phyloP scores from a whole-genome alignment of 768 basidiomycete genomes.

The Boletus reticuloceps region DNA sequence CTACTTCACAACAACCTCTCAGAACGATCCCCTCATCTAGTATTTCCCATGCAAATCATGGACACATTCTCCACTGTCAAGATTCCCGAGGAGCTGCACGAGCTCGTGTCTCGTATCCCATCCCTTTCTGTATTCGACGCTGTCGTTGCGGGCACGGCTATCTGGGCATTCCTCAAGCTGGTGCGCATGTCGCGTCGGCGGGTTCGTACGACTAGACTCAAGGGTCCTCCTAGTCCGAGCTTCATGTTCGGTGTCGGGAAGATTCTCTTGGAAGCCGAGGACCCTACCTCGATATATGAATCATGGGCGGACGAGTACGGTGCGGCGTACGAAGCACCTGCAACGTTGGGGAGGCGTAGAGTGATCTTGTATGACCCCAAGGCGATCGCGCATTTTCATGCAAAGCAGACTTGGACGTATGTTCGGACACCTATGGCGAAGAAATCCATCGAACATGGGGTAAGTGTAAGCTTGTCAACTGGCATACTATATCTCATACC shows the following conservation, averaged over 20 bases:
- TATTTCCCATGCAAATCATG: neutral
- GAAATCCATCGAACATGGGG: conserved; percentile 30
- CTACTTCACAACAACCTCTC: too few species aligned
- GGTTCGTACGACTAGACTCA: conserved; percentile 15
- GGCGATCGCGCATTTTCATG: conserved; percentile 11
- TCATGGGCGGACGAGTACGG: conserved; percentile 22
- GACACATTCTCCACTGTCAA: neutral
- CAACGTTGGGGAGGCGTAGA: conserved; percentile 7
- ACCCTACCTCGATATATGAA: conserved; percentile 14
- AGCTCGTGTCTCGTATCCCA: neutral
- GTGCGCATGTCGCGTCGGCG: conserved; percentile 1
- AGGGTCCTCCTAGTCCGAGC: conserved; percentile 15
- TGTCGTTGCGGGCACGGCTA: neutral
- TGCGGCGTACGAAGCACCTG: conserved; percentile 6
- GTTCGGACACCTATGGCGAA: conserved; percentile 36
- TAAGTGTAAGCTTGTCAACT: neutral
- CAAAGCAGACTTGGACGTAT: conserved; percentile 32
- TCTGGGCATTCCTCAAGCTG: conserved; percentile 9
- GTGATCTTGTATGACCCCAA: conserved; percentile 41
- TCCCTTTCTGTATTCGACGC: neutral
- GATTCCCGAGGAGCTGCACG: neutral
- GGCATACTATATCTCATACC: neutral
- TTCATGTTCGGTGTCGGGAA: conserved; percentile 16
- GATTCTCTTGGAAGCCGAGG: neutral
- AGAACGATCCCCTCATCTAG: too few species aligned